These are phyloP conservation scores for Cladosporium sp. DNA, from an alignment of 2,329 filamentous ascomycete genomes.

Conservation along the genomic window DNA sequence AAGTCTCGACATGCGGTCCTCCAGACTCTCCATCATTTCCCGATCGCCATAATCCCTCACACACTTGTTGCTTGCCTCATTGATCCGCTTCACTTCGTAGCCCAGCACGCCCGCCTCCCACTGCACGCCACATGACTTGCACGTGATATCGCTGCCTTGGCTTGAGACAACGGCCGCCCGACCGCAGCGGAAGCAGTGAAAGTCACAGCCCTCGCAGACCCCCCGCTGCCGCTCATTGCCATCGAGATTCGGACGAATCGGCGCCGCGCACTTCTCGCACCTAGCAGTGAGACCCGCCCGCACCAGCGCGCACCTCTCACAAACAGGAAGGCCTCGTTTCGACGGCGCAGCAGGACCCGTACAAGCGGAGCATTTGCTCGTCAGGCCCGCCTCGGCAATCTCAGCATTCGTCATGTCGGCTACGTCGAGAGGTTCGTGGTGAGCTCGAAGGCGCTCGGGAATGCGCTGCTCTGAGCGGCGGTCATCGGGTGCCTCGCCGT, in stretches of 20 bases:
- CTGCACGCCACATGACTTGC: constrained; percentile 26
- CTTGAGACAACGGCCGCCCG: constrained; percentile 17
- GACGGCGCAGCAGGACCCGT: constrained; percentile 22
- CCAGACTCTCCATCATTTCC: constrained; percentile 2
- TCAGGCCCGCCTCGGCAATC: constrained; percentile 21
- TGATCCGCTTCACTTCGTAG: constrained; percentile 25
- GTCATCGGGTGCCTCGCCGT: constrained; percentile 32
- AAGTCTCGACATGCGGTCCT: constrained; percentile 1
- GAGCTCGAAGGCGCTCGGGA: constrained; percentile 31
- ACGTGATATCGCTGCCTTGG: constrained; percentile 21
- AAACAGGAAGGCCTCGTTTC: background rate
- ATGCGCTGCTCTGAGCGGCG: constrained; percentile 37
- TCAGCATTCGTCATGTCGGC: constrained; percentile 14
- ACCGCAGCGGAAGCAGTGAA: constrained; percentile 38
- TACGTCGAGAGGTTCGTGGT: background rate
- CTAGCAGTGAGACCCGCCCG: constrained; percentile 8
- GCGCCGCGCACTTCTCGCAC: constrained; percentile 14
- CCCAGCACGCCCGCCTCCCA: constrained; percentile 37
- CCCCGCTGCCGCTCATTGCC: background rate
- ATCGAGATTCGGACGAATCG: constrained; percentile 16
- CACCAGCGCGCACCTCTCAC: constrained; percentile 11
- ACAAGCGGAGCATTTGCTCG: constrained; percentile 31
- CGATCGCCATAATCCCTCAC: background rate
- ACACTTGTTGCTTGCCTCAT: no score
- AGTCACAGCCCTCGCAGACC: constrained; percentile 38